phyloP scores from a whole-genome alignment of 768 basidiomycete species.

The Suillus variegatus region DNA sequence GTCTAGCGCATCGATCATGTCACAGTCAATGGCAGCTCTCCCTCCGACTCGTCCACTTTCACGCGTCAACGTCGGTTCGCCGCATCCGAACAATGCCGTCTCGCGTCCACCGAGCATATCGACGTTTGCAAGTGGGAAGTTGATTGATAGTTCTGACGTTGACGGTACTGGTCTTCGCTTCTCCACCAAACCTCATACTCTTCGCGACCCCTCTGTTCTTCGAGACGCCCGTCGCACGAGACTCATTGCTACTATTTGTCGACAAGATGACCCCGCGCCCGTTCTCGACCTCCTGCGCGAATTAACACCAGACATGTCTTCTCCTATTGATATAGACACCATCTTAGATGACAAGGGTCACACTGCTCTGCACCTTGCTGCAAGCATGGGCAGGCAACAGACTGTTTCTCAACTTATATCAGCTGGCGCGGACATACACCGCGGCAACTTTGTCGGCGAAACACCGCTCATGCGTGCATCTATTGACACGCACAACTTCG shows the following conservation, averaged over 20 bases:
- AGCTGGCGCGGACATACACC: constrained; percentile 82
- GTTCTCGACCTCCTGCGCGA: constrained; percentile 70
- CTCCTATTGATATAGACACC: constrained; percentile 65
- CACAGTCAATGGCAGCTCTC: constrained; percentile 15
- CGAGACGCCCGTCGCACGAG: constrained; percentile 59
- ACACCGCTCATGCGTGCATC: constrained; percentile 93
- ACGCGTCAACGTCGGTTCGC: constrained; percentile 32
- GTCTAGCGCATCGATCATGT: constrained; percentile 11
- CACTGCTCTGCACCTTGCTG: constrained; percentile 90
- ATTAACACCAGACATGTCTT: constrained; percentile 45
- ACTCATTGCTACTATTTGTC: constrained; percentile 65
- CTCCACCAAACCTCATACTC: constrained; percentile 62
- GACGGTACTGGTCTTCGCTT: constrained; percentile 57
- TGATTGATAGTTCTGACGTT: constrained; percentile 40
- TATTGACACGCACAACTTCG: constrained; percentile 84
- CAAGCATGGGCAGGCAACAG: constrained; percentile 74
- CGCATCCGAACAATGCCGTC: constrained; percentile 44
- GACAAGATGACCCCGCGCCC: constrained; percentile 64
- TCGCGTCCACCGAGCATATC: constrained; percentile 50
- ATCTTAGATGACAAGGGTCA: constrained; percentile 94
- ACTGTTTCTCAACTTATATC: constrained; percentile 71
- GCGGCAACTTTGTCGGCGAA: constrained; percentile 93
- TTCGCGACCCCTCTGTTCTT: constrained; percentile 54
- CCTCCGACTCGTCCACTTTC: constrained; percentile 33
- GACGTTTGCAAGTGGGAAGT: constrained; percentile 43